A percentile compares a stretch with the other conserved stretches of the same genome.
Conservation (phyloP, 2,329 filamentous ascomycete genomes). For the Aspergillus sp. region DNA sequence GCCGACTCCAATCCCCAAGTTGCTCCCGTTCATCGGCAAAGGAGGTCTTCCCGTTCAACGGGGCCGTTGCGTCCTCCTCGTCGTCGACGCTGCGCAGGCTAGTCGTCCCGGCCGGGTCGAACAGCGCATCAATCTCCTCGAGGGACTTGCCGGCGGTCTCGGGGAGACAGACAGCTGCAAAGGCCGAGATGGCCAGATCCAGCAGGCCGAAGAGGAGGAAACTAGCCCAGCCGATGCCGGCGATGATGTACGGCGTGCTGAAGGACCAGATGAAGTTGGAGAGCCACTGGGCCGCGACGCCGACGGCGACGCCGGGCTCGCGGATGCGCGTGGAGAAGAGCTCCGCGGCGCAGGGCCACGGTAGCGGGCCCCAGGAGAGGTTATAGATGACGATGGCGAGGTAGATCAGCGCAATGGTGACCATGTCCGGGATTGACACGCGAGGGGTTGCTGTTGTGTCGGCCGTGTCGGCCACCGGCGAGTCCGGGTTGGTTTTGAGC, state of each 20-base stretch:
- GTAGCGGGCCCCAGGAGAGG: slow-evolving; percentile 41
- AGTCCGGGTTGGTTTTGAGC: slow-evolving; percentile 41
- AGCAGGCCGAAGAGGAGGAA: slow-evolving; percentile 44
- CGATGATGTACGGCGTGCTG: slow-evolving; percentile 44
- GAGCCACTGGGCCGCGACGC: slow-evolving; percentile 40
- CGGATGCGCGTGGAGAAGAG: slow-evolving; percentile 41
- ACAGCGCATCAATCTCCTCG: slow-evolving; percentile 57
- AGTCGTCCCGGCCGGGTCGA: slow-evolving; percentile 35
- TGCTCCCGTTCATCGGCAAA: not conserved
- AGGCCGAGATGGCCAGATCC: slow-evolving; percentile 47
- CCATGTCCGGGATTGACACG: slow-evolving; percentile 48
- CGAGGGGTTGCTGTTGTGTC: slow-evolving; percentile 19
- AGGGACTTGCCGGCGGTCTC: slow-evolving; percentile 56
- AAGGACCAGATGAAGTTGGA: slow-evolving; percentile 44
- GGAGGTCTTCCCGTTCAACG: not conserved
- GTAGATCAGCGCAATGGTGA: slow-evolving; percentile 56
- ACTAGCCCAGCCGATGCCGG: slow-evolving; percentile 49
- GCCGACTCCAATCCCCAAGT: too few species aligned
- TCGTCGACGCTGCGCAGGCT: not conserved
- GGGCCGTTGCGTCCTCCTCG: not conserved
- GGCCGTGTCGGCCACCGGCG: slow-evolving; percentile 16
- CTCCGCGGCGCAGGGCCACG: slow-evolving; percentile 40
- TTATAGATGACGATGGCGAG: slow-evolving; percentile 51
- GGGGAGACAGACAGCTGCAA: slow-evolving; percentile 52
- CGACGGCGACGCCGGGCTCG: slow-evolving; percentile 39